A percentile compares a stretch with the other conserved stretches of the same genome.
These are phyloP conservation scores for Tetratostichococcus sp. DNA, from an alignment of 139 green algal genomes.

Conservation along the genomic window DNA sequence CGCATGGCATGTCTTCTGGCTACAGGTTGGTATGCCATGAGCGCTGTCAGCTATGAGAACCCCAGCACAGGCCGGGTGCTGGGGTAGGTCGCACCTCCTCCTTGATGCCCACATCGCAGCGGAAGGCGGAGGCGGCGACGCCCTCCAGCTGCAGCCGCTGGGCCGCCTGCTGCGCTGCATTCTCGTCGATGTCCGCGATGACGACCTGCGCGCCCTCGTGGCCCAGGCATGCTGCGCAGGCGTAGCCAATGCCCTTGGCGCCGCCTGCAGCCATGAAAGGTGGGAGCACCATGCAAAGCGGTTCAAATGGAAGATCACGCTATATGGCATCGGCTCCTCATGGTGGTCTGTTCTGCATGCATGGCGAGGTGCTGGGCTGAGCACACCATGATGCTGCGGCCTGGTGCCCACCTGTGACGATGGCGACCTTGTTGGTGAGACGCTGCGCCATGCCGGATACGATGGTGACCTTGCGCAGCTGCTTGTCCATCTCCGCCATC, in stretches of 20 bases:
- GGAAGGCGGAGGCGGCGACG: slow-evolving; percentile 23
- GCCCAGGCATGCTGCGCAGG: slow-evolving; percentile 60
- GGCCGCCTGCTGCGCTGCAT: slow-evolving; percentile 28
- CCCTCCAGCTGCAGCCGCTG: slow-evolving; percentile 36
- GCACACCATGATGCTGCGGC: not conserved
- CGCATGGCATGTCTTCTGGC: too few species aligned
- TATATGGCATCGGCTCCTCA: too few species aligned
- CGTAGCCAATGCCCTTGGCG: slow-evolving; percentile 72
- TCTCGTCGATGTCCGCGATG: slow-evolving; percentile 62
- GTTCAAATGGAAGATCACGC: too few species aligned
- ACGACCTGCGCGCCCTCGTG: slow-evolving; percentile 66
- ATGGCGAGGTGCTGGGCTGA: not conserved
- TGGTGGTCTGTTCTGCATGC: not conserved
- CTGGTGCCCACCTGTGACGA: slow-evolving; percentile 19
- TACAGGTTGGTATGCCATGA: too few species aligned
- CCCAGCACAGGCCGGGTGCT: too few species aligned
- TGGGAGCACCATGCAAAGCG: too few species aligned
- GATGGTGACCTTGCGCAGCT: slow-evolving; percentile 21
- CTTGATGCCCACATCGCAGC: slow-evolving; percentile 62
- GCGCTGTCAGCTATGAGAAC: too few species aligned
- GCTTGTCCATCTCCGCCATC: slow-evolving; percentile 21
- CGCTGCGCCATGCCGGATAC: slow-evolving; percentile 17
- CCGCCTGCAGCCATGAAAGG: too few species aligned
- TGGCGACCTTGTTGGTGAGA: slow-evolving; percentile 24
- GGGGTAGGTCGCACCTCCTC: too few species aligned